Conservation (phyloP, 192 early-diverging fungal genomes). For the Bifiguratus adelaidae region DNA sequence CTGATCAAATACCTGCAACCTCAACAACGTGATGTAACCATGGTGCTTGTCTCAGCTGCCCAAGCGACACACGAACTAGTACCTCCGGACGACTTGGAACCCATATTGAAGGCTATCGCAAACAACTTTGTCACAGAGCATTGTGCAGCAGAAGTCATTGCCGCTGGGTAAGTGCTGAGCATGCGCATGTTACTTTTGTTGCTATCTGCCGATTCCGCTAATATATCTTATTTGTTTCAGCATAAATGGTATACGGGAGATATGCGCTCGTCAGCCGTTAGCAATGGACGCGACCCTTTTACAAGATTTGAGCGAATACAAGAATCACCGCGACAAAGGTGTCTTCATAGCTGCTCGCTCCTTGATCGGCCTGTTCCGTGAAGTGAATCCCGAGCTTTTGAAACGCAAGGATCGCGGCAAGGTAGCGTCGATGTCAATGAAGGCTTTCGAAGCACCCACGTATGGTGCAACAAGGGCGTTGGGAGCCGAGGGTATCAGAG, state of each 20-base stretch:
- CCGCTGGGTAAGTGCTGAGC: conserved; percentile 53
- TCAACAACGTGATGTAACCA: conserved; percentile 88
- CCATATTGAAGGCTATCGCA: conserved; percentile 83
- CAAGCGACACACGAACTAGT: conserved; percentile 89
- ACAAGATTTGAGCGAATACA: conserved; percentile 84
- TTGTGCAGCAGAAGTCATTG: conserved; percentile 86
- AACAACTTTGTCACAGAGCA: conserved; percentile 96
- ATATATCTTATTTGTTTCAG: conserved; percentile 5
- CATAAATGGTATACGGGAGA: conserved; percentile 77
- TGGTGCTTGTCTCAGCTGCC: conserved; percentile 81
- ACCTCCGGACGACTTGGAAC: conserved; percentile 86
- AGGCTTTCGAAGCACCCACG: conserved; percentile 38
- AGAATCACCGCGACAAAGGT: conserved; percentile 88
- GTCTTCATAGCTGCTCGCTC: conserved; percentile 89
- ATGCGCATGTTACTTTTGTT: neutral
- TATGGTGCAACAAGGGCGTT: conserved; percentile 63
- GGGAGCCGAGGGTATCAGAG: conserved; percentile 58
- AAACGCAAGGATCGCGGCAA: conserved; percentile 90
- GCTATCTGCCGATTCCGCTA: neutral
- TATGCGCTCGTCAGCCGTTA: conserved; percentile 80
- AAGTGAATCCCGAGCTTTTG: conserved; percentile 92
- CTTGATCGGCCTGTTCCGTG: conserved; percentile 85
- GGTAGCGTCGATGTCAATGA: conserved; percentile 63
- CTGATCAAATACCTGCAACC: conserved; percentile 92
- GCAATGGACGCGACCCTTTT: conserved; percentile 79